These are phyloP conservation scores for Pleurotus sapidus DNA, from an alignment of 768 basidiomycete species.

Conservation along the genomic window DNA sequence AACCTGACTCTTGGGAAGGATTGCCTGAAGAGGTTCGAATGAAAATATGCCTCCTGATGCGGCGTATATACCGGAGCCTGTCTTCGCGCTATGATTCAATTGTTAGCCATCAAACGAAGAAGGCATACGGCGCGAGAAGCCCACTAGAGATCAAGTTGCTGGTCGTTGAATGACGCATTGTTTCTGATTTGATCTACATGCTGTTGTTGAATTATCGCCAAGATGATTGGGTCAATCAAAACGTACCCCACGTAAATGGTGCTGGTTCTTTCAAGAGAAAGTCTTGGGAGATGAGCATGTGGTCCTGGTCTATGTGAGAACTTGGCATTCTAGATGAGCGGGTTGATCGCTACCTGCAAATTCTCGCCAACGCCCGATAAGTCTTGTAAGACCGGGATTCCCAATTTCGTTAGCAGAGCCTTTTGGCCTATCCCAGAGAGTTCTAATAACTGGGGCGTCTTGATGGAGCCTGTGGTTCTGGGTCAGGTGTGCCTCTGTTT, in stretches of 20 bases:
- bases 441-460: conserved; percentile 40
- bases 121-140: neutral
- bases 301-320: neutral
- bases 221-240: neutral
- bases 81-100: neutral
- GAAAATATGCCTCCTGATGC: neutral
- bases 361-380: conserved; percentile 43
- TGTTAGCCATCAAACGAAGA: neutral
- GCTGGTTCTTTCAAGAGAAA: conserved; percentile 2
- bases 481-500: neutral
- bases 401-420: conserved; percentile 20
- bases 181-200: neutral
- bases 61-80: neutral
- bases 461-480: conserved; percentile 12
- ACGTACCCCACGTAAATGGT: neutral
- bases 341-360: conserved; percentile 9
- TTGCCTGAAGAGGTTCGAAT: neutral
- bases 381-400: conserved; percentile 26
- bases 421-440: conserved; percentile 42
- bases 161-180: neutral
- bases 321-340: too few species aligned
- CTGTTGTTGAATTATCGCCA: neutral
- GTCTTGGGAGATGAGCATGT: neutral
- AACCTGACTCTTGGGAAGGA: neutral
- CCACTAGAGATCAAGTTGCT: neutral